Evolutionary conservation across 352 stramenopile genomes (phyloP).

Genomic region (Phytophthora lateralis): DNA sequence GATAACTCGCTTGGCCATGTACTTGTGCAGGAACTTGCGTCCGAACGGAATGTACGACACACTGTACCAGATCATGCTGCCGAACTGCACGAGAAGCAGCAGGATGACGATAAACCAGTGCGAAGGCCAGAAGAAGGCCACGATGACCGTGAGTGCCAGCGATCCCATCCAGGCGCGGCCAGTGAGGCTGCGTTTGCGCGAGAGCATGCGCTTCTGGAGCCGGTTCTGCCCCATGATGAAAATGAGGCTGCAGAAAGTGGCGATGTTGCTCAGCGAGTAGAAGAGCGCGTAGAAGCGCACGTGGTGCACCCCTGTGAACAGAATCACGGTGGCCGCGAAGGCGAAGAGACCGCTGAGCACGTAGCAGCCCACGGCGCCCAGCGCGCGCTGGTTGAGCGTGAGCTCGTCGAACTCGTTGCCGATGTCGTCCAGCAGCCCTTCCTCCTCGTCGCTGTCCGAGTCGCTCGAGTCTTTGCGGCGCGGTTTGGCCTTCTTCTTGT

Average conservation of each 20-base stretch:
- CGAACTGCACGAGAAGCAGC: conserved; percentile 56
- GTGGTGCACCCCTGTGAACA: conserved; percentile 46
- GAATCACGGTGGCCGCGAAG: conserved; percentile 42
- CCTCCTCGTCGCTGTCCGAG: conserved; percentile 44
- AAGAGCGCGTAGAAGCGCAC: conserved; percentile 50
- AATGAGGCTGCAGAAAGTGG: conserved; percentile 47
- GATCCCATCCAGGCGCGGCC: conserved; percentile 48
- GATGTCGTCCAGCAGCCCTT: conserved; percentile 44
- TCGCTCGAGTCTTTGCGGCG: conserved; percentile 41
- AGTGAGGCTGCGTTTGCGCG: conserved; percentile 36
- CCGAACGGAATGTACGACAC: conserved; percentile 55
- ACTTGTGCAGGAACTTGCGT: conserved; percentile 52
- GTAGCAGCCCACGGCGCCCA: conserved; percentile 44
- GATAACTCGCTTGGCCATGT: conserved; percentile 42
- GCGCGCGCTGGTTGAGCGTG: conserved; percentile 46
- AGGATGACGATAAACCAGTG: conserved; percentile 58
- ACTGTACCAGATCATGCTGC: conserved; percentile 67
- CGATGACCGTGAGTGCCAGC: conserved; percentile 44
- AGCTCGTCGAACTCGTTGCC: conserved; percentile 44
- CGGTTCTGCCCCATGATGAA: conserved; percentile 50
- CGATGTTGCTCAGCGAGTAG: conserved; percentile 52
- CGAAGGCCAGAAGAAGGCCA: conserved; percentile 49
- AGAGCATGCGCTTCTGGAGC: conserved; percentile 49
- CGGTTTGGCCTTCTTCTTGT: conserved; percentile 35
- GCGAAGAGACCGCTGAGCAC: conserved; percentile 41